Conservation (phyloP, 2,329 filamentous ascomycete species). For the Chaetomiaceae sp. region DNA sequence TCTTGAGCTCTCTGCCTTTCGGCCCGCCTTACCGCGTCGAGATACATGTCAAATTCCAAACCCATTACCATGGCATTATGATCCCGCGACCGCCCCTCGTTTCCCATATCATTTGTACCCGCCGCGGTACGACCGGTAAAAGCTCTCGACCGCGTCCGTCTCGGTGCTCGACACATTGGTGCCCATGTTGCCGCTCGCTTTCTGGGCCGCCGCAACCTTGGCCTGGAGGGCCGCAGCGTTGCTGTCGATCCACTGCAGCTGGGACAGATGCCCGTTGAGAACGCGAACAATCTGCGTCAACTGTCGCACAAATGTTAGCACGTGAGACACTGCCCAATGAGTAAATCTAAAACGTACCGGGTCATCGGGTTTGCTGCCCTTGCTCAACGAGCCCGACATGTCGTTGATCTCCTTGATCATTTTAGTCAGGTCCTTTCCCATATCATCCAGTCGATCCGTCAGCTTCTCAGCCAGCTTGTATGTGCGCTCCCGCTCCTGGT, state of each 20-base stretch:
- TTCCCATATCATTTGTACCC: conserved; percentile 41
- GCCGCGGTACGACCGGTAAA: conserved; percentile 84
- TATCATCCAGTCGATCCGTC: conserved; percentile 84
- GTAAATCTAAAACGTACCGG: conserved; percentile 59
- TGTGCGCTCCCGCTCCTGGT: conserved; percentile 92
- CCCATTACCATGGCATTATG: conserved; percentile 8
- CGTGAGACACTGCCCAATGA: neutral
- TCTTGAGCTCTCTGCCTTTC: neutral
- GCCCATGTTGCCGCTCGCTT: conserved; percentile 62
- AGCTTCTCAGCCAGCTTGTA: conserved; percentile 95
- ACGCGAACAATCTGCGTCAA: conserved; percentile 93
- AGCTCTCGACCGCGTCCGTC: conserved; percentile 75
- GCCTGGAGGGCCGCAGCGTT: conserved; percentile 75
- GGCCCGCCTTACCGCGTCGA: neutral
- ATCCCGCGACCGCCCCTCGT: neutral
- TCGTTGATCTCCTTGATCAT: conserved; percentile 99
- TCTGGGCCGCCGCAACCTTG: conserved; percentile 79
- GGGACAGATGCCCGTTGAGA: conserved; percentile 85
- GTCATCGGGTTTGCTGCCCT: conserved; percentile 82
- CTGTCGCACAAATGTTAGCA: conserved; percentile 40
- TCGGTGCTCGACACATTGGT: conserved; percentile 57
- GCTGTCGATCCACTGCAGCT: conserved; percentile 89
- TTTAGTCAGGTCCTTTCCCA: conserved; percentile 85
- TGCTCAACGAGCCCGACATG: conserved; percentile 83
- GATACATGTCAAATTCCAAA: conserved; percentile 18